Conservation (phyloP, 495 filamentous ascomycete species). For the Hapsidospora chrysogenum region DNA sequence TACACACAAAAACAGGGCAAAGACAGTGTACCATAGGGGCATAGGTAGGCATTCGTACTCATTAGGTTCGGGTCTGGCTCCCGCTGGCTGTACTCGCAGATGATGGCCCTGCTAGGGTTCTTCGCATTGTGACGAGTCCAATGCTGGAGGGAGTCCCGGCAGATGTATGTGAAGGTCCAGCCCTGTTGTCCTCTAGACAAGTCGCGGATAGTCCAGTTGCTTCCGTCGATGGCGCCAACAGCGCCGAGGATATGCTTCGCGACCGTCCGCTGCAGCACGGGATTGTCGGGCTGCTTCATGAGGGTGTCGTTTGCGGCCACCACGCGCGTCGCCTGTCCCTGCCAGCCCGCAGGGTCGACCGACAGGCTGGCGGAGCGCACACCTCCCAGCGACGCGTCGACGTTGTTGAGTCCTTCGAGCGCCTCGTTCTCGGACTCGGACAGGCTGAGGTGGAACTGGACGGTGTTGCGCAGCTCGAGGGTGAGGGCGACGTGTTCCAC, state of each 20-base stretch:
- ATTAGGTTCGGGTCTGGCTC: conserved; percentile 21
- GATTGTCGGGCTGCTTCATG: conserved; percentile 25
- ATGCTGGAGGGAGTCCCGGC: conserved; percentile 27
- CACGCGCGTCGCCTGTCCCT: conserved; percentile 3
- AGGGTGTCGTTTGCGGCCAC: conserved; percentile 20
- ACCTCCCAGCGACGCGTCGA: conserved; percentile 13
- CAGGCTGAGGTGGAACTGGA: conserved; percentile 16
- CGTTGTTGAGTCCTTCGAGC: conserved; percentile 9
- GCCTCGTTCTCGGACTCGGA: conserved; percentile 14
- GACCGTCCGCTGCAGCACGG: conserved; percentile 21
- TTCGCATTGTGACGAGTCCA: conserved; percentile 27
- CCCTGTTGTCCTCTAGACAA: conserved; percentile 21
- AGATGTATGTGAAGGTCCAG: conserved; percentile 30
- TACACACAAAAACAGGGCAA: background rate
- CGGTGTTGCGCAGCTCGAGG: conserved; percentile 19
- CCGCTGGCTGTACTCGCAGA: conserved; percentile 24
- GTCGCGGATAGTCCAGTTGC: conserved; percentile 22
- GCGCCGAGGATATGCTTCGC: conserved; percentile 21
- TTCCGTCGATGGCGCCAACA: conserved; percentile 19
- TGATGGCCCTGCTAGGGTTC: conserved; percentile 13
- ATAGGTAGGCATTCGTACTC: conserved; percentile 9
- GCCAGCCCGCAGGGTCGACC: conserved; percentile 2
- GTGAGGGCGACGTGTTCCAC: conserved; percentile 22
- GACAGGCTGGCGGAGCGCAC: conserved; percentile 4
- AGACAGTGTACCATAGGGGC: background rate